Evolutionary conservation across 306 rosid species (phyloP), one percentile per base, ranked within the genome.

Genomic region (Trichosanthes truncata): DNA sequence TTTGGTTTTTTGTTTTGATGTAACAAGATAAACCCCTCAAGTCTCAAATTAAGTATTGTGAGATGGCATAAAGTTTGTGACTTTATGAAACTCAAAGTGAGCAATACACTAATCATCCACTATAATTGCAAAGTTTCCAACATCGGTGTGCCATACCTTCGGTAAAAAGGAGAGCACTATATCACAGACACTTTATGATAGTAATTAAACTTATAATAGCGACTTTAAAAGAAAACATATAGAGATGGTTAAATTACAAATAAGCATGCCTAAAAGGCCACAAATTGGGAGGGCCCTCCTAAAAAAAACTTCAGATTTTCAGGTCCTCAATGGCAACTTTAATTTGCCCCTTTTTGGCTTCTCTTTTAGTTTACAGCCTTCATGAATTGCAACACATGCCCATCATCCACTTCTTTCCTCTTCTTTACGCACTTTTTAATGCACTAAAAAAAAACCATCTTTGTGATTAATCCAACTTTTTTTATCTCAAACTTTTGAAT

Each of bases 31-130:
- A 18, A 15, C 20, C 5, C 6, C 5, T 14, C 12, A 33, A 65
- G 8, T 36, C 5, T 14, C 12, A 33, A 65, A 4, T 36, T 18
- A 35, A 69, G 38, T 65, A 36, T 4, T 11, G 51, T 40, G 51
- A 38, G 49, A 23, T 41, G 76, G 41, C 52, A 71, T 71, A 45
- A 41, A 71, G 55, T 71, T 23, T 18, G 5, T 4, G n/a, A 52
- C 10, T 75, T 33, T 76, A 9, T 31, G 9, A 53, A 36, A 29
- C 21, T 6, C 7, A 29, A 45, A 51, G 63, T 74, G 60, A 52
- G 35, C 5, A 53, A 20, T 51, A 51, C 62, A 74, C 63, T 48
- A 74, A 74, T 74, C 78, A 80, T 36, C 82, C 69, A 68, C 3
- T 62, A 52, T 31, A 65, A 66, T 31, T 53, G 46, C 67, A 61